phyloP scores from a whole-genome alignment of 306 rosid genomes.

The Cicer arietinum region DNA sequence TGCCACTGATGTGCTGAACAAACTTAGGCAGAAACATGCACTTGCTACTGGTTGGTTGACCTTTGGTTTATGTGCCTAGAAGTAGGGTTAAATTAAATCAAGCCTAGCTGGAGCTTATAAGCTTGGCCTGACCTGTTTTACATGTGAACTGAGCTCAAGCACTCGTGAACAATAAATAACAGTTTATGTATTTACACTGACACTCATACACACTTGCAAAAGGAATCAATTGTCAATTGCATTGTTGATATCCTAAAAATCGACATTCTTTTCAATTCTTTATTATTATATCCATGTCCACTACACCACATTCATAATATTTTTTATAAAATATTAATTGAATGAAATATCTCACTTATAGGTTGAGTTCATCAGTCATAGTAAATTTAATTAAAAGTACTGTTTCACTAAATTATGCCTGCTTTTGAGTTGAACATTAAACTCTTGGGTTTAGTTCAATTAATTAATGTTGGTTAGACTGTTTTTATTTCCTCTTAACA shows the following conservation, averaged over 20 bases:
- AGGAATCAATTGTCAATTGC: background rate
- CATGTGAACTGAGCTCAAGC: background rate
- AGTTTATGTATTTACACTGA: background rate
- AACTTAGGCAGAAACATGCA: constrained; percentile 93
- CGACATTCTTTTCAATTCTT: background rate
- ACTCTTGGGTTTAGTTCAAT: background rate
- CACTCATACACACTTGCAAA: background rate
- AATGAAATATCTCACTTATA: background rate
- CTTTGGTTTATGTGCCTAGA: constrained; percentile 8
- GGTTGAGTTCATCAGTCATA: background rate
- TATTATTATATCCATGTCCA: too few relatives aligned
- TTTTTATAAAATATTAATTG: background rate
- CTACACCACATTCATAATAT: background rate
- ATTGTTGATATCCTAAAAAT: background rate
- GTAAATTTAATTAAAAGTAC: background rate
- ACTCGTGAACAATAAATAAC: background rate
- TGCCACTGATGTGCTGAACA: constrained; percentile 97
- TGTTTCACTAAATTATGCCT: background rate
- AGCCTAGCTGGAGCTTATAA: background rate
- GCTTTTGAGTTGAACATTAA: background rate
- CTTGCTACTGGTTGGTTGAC: constrained; percentile 76
- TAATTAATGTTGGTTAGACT: background rate
- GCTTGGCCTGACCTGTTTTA: background rate
- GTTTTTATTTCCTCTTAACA: background rate
- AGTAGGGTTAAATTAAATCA: constrained; percentile 16